Percentiles rank a stretch among this genome's conserved stretches.
Conservation (phyloP, 2,329 filamentous ascomycete species). For the Alternaria sp. region DNA sequence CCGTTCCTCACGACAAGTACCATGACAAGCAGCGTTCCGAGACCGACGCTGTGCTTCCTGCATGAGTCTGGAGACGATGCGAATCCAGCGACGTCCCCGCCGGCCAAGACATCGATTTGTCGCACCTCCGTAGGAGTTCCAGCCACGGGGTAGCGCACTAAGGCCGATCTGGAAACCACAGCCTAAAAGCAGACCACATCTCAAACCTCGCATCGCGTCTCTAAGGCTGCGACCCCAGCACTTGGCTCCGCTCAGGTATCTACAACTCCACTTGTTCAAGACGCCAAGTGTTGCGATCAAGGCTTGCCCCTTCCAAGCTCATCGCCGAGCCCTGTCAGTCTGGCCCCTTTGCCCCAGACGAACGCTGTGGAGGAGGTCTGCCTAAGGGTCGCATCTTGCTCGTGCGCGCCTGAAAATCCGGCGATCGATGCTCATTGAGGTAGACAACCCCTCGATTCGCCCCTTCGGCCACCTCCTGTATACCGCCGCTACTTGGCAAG, state of each 20-base stretch:
- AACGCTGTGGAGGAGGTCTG: constrained; percentile 34
- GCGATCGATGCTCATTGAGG: constrained; percentile 19
- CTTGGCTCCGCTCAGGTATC: constrained; percentile 27
- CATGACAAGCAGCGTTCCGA: constrained; percentile 19
- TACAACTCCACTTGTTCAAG: constrained; percentile 27
- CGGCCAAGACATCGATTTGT: constrained; percentile 32
- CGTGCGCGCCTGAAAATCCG: constrained; percentile 20
- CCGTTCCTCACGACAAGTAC: constrained; percentile 26
- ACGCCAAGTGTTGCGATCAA: constrained; percentile 38
- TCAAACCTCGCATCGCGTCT: constrained; percentile 26
- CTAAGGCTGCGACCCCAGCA: constrained; percentile 12
- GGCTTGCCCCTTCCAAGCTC: constrained; percentile 41
- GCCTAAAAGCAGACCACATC: constrained; percentile 23
- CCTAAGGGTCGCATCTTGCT: constrained; percentile 21
- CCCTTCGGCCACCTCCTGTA: constrained; percentile 6
- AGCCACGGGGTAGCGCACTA: constrained; percentile 23
- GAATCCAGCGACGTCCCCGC: constrained; percentile 8
- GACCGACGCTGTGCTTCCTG: constrained; percentile 12
- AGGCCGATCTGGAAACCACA: constrained; percentile 16
- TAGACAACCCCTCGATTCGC: constrained; percentile 12
- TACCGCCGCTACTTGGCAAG: constrained; percentile 15
- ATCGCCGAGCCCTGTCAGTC: constrained; percentile 24
- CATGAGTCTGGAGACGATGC: constrained; percentile 8
- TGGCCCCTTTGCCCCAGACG: constrained; percentile 21
- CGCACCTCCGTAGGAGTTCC: constrained; percentile 39